phyloP scores from a whole-genome alignment of 805 yeast species.

The Torulaspora delbrueckii region DNA sequence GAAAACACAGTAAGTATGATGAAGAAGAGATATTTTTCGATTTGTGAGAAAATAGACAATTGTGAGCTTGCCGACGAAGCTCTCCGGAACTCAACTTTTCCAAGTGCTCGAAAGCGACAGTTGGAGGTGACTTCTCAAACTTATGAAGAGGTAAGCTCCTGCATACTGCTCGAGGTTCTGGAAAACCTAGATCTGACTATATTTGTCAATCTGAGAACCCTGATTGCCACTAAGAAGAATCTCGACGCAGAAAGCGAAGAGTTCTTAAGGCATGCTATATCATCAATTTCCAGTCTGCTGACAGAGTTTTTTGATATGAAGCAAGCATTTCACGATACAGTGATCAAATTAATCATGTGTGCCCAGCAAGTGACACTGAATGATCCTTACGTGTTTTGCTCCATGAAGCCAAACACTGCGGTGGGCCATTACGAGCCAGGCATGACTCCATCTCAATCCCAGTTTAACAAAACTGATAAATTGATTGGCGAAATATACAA shows the following conservation, averaged over 20 bases:
- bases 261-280: constrained; percentile 30
- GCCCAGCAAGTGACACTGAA: constrained; percentile 64
- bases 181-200: constrained; percentile 33
- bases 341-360: constrained; percentile 56
- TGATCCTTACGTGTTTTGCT: constrained; percentile 70
- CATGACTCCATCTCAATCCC: constrained; percentile 11
- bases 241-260: constrained; percentile 32
- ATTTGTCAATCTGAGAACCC: constrained; percentile 27
- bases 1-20: constrained; percentile 26
- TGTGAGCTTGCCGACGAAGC: constrained; percentile 11
- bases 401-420: constrained; percentile 52
- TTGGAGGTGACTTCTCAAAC: constrained; percentile 30
- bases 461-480: constrained; percentile 35
- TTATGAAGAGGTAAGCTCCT: constrained; percentile 32
- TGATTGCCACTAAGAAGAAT: constrained; percentile 21
- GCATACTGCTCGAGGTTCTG: constrained; percentile 27
- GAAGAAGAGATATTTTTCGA: constrained; percentile 20
- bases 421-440: constrained; percentile 31
- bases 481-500: constrained; percentile 45
- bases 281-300: constrained; percentile 31
- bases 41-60: constrained; percentile 21
- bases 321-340: constrained; percentile 61
- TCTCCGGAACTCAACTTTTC: constrained; percentile 11
- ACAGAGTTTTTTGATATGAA: constrained; percentile 73
- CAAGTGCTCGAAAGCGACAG: constrained; percentile 16